Percentiles rank a stretch among this genome's conserved stretches.
Conservation (phyloP, 805 yeast species). For the Naumovozyma dairenensis region DNA sequence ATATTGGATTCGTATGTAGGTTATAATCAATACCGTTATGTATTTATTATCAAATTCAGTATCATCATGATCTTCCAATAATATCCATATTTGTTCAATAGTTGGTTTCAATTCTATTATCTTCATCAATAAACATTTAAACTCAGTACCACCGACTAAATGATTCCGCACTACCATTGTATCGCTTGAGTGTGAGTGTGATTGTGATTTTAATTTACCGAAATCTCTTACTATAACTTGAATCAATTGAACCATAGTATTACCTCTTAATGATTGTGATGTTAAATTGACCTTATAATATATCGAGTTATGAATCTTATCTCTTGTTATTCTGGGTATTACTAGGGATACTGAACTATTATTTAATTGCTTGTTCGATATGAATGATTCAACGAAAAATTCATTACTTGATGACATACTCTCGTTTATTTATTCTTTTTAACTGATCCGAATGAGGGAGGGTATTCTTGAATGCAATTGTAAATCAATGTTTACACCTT, state of each 20-base stretch:
- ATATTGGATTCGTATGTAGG: conserved; percentile 46
- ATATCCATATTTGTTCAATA: conserved; percentile 15
- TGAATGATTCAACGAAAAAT: conserved; percentile 23
- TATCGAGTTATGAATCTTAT: conserved; percentile 23
- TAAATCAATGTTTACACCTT: too few relatives aligned
- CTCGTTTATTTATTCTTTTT: too few relatives aligned
- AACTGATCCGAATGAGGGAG: too few relatives aligned
- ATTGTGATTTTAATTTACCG: conserved; percentile 15
- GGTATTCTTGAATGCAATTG: too few relatives aligned
- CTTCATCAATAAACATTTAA: conserved; percentile 59
- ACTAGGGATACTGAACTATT: conserved; percentile 27
- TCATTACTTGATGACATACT: conserved; percentile 21
- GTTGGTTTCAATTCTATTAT: conserved; percentile 68
- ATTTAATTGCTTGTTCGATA: conserved; percentile 24
- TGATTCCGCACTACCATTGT: conserved; percentile 6
- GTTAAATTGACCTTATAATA: conserved; percentile 25
- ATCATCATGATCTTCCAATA: conserved; percentile 33
- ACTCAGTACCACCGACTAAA: conserved; percentile 27
- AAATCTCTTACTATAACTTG: conserved; percentile 20
- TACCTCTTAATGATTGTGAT: conserved; percentile 20
- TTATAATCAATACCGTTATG: conserved; percentile 38
- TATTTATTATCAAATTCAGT: conserved; percentile 50
- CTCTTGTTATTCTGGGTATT: conserved; percentile 26
- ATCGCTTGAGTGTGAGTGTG: neutral
- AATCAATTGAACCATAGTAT: conserved; percentile 18